phyloP scores from a whole-genome alignment of 2,329 filamentous ascomycete genomes.

The Trichoderma sp. region DNA sequence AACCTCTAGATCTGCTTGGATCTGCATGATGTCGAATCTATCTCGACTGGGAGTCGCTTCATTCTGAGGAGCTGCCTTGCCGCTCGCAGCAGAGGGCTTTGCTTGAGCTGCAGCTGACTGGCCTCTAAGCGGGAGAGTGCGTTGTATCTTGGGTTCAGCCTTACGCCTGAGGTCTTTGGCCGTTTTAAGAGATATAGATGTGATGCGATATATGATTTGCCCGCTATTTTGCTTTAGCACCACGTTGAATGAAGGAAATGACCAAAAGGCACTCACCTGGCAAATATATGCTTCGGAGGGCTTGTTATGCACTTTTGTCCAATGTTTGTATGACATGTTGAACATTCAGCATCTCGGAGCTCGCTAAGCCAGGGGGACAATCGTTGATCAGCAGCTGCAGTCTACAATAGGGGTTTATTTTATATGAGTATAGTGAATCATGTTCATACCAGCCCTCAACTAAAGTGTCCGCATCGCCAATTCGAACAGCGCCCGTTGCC shows the following conservation, averaged over 20 bases:
- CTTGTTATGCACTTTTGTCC: slow-evolving; percentile 44
- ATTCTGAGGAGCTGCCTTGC: not conserved
- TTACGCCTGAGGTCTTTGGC: slow-evolving; percentile 33
- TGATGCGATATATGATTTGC: slow-evolving; percentile 43
- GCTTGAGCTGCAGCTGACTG: slow-evolving; percentile 26
- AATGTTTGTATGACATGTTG: slow-evolving; percentile 38
- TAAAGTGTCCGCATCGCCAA: slow-evolving; percentile 43
- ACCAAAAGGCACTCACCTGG: slow-evolving; percentile 39
- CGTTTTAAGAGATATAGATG: slow-evolving; percentile 37
- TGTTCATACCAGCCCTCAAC: slow-evolving; percentile 34
- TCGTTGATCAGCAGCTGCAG: not conserved
- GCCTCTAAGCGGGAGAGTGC: slow-evolving; percentile 39
- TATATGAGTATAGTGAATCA: not conserved
- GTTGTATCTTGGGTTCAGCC: slow-evolving; percentile 41
- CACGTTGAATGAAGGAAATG: not conserved
- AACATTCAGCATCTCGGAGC: slow-evolving; percentile 45
- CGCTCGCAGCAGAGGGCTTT: not conserved
- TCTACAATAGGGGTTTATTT: not conserved
- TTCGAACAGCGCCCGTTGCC: slow-evolving; percentile 35
- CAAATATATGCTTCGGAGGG: slow-evolving; percentile 44
- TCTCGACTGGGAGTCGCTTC: slow-evolving; percentile 3
- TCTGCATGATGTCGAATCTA: slow-evolving; percentile 35
- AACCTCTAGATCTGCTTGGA: slow-evolving; percentile 42
- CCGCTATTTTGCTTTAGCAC: slow-evolving; percentile 36
- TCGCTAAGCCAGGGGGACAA: slow-evolving; percentile 34